phyloP scores from a whole-genome alignment of 106 monocot species.

The Dendrobium huoshanense region DNA sequence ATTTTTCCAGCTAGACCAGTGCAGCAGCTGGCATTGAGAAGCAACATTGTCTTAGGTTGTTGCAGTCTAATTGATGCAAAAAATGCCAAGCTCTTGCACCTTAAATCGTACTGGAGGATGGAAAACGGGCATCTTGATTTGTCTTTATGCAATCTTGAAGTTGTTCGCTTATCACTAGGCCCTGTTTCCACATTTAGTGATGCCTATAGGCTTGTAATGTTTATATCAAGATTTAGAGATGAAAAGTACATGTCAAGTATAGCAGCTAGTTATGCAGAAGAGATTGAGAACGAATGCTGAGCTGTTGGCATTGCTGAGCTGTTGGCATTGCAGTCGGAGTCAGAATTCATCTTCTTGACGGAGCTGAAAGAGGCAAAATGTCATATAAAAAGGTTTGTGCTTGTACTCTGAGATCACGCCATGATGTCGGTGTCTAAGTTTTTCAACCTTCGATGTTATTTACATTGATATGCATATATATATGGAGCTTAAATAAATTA shows the following conservation, averaged over 20 bases:
- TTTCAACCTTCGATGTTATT: no score
- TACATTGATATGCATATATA: no score
- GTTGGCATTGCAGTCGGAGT: not conserved
- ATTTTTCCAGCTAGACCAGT: slow-evolving; percentile 26
- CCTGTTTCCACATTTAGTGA: slow-evolving; percentile 22
- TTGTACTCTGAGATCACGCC: no score
- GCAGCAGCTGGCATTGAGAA: slow-evolving; percentile 24
- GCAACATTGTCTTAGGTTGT: slow-evolving; percentile 18
- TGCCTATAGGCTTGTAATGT: slow-evolving; percentile 21
- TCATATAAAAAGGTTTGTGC: no score
- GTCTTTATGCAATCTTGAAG: not conserved
- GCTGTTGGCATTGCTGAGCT: slow-evolving; percentile 8
- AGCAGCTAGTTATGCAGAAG: slow-evolving; percentile 22
- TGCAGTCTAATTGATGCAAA: slow-evolving; percentile 4
- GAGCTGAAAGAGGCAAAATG: not conserved
- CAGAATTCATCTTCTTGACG: not conserved
- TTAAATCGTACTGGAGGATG: slow-evolving; percentile 8
- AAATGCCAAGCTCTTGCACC: not conserved
- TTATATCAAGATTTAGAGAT: slow-evolving; percentile 20
- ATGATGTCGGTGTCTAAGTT: no score
- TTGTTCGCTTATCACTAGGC: slow-evolving; percentile 17
- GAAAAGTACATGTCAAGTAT: slow-evolving; percentile 26
- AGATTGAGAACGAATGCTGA: slow-evolving; percentile 14
- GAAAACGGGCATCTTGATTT: not conserved
- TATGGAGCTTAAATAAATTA: no score